Base-by-base conservation (phyloP, 352 stramenopile species). In the Pythium brassicae region DNA sequence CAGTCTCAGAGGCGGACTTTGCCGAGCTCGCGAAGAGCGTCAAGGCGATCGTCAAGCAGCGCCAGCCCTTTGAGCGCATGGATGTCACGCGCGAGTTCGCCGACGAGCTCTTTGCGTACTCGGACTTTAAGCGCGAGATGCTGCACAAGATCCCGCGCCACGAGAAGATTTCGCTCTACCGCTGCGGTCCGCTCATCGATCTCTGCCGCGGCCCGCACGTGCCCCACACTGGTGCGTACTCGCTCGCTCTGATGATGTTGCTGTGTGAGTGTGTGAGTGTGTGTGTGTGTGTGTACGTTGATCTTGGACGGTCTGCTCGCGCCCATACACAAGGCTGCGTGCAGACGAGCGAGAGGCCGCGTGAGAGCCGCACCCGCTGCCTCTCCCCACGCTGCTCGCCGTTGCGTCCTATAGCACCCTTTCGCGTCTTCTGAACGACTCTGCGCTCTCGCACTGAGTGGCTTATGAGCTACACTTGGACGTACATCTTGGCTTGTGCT, bases 41-140 rank as follows among this genome's bases (percentile, higher is more conserved):
- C 76, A 96, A 98, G 69, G 91, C 90, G 56, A 98, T 99, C 60
- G 97, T 99, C 63, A 96, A 92, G 61, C 81, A 92, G 57, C 76
- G 95, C 57, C 94, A 97, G 57, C 90, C 88, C 5, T 98, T 99
- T 51, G 81, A 91, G 42, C 76, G 90, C 20, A 82, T 98, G 56
- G 88, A 98, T 57, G 79, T 92, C 32, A 79, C 83, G 26, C 76
- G 91, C 11, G 94, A 97, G 50, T 96, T 98, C 62, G 96, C 96
- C 8, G 65, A 84, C 22, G 75, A 97, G 61, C 67, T 93, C 45
- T 96, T 98, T 46, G 66, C 74, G 43, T 97, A 99, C 71, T 96
- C 88, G 63, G 95, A 97, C 22, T 99, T 98, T 69, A 99, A 98
- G 70, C 64, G 97, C 1, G 86, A 98, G 74, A 99, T 98, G 94